Evolutionary conservation across 257 asterid genomes (phyloP).

Genomic region (Scutellaria minor): DNA sequence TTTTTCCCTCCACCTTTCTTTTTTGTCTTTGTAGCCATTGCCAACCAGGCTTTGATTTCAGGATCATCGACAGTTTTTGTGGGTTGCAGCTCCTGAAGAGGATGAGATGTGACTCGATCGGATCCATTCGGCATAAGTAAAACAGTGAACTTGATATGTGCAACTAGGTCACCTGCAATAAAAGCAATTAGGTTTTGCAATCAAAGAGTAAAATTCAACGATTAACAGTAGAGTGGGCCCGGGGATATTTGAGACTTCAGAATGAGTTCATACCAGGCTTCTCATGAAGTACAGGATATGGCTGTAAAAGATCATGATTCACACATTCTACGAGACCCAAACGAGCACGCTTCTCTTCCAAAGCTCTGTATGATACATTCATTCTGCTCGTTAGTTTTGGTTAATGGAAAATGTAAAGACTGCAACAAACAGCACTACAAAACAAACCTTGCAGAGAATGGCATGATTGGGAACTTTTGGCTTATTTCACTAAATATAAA

Average conservation of each 20-base stretch:
- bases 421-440: background rate
- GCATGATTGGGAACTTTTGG: conserved; percentile 87
- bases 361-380: conserved; percentile 57
- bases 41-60: conserved; percentile 80
- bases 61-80: conserved; percentile 75
- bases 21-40: conserved; percentile 64
- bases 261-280: conserved; percentile 64
- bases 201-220: background rate
- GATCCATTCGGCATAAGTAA: conserved; percentile 92
- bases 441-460: conserved; percentile 77
- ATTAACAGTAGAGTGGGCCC: background rate
- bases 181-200: background rate
- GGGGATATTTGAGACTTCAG: background rate
- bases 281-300: conserved; percentile 95
- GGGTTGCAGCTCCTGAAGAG: conserved; percentile 79
- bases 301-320: conserved; percentile 91
- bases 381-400: conserved; percentile 1
- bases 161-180: conserved; percentile 81
- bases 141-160: conserved; percentile 84
- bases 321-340: conserved; percentile 91
- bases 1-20: conserved; percentile 93
- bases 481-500: conserved; percentile 91
- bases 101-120: conserved; percentile 75
- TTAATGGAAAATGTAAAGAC: background rate
- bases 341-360: conserved; percentile 96